Evolutionary conservation across 1,284 basidiomycete genomes (phyloP).

Genomic region (Fomitiporia mediterranea): DNA sequence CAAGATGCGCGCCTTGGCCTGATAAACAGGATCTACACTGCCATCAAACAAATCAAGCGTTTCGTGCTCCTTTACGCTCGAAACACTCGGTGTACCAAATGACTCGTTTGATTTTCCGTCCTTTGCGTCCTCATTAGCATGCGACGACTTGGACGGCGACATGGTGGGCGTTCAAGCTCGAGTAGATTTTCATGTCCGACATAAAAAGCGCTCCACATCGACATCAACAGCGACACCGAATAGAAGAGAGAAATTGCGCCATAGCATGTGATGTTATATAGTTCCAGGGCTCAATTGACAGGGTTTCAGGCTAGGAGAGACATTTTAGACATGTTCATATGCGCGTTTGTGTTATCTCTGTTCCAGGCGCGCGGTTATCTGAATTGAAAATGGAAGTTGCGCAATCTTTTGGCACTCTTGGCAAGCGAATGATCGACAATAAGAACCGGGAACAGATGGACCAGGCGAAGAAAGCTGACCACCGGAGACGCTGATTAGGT

Average conservation of each 20-base stretch:
- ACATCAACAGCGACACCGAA: not conserved
- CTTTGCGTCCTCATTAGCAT: not conserved
- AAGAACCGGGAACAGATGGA: too few relatives aligned
- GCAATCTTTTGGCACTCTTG: not conserved
- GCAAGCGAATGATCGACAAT: too few relatives aligned
- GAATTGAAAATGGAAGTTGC: not conserved
- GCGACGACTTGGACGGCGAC: not conserved
- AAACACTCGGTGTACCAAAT: not conserved
- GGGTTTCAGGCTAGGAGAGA: not conserved
- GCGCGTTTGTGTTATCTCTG: not conserved
- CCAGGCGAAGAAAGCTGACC: too few relatives aligned
- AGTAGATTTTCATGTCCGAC: not conserved
- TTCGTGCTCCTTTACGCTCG: constrained; percentile 4
- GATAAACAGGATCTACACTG: constrained; percentile 50
- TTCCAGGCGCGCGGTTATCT: not conserved
- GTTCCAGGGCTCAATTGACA: not conserved
- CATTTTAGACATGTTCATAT: not conserved
- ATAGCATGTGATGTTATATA: not conserved
- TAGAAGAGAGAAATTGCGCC: not conserved
- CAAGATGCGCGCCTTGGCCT: constrained; percentile 51
- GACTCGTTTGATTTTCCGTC: not conserved
- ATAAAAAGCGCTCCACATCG: not conserved
- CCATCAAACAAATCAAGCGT: constrained; percentile 30
- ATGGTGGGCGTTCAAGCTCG: not conserved
- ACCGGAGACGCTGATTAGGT: too few relatives aligned